Evolutionary conservation across 108 stramenopile genomes (phyloP).

Genomic region (Pelagomonas calceolata): DNA sequence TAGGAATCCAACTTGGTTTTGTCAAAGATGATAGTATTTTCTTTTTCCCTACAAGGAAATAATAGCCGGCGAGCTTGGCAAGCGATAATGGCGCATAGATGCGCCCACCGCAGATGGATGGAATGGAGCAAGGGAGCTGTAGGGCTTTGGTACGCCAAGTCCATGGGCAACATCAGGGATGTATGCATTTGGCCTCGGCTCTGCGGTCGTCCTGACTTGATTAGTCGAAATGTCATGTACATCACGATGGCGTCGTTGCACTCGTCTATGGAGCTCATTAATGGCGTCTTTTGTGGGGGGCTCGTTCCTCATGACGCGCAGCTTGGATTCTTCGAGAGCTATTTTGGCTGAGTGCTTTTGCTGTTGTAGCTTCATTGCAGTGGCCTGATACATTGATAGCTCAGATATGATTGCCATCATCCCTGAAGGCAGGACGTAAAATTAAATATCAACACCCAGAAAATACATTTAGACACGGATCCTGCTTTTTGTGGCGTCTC

Average conservation of each 20-base stretch:
- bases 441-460: too few relatives aligned
- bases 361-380: slow-evolving; percentile 45
- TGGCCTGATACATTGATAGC: slow-evolving; percentile 57
- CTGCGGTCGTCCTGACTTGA: slow-evolving; percentile 38
- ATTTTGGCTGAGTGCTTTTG: slow-evolving; percentile 34
- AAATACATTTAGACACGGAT: too few relatives aligned
- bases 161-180: slow-evolving; percentile 38
- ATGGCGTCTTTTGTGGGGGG: slow-evolving; percentile 42
- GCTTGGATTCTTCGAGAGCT: slow-evolving; percentile 28
- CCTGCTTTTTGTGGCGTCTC: slow-evolving; percentile 25
- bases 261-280: slow-evolving; percentile 9
- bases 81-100: slow-evolving; percentile 37
- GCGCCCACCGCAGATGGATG: slow-evolving; percentile 39
- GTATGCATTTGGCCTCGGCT: slow-evolving; percentile 54
- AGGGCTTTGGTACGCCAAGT: slow-evolving; percentile 50
- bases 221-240: neutral
- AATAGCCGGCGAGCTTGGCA: too few relatives aligned
- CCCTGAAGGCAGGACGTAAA: neutral
- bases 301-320: slow-evolving; percentile 24
- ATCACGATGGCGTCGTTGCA: too few relatives aligned
- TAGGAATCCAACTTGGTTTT: too few relatives aligned
- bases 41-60: too few relatives aligned
- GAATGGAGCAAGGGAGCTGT: slow-evolving; percentile 48
- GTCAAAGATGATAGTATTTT: too few relatives aligned
- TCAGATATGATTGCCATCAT: slow-evolving; percentile 54